Conservation (phyloP, 2,329 filamentous ascomycete species). For the Cercospora zeae-maydis region DNA sequence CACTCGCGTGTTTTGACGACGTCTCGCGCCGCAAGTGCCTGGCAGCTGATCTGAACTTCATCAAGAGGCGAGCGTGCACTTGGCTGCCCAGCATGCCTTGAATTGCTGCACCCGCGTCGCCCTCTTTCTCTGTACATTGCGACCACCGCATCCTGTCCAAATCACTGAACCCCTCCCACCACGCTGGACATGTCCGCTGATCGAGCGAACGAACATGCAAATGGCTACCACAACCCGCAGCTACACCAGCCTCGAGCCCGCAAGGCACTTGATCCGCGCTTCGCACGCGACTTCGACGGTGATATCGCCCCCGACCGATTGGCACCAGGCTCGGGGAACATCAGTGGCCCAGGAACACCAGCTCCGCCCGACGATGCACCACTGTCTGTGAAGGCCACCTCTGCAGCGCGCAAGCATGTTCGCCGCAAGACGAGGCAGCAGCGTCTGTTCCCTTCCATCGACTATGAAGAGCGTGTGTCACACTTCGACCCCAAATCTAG, state of each 20-base stretch:
- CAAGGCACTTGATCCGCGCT: conserved; percentile 25
- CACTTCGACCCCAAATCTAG: conserved; percentile 93
- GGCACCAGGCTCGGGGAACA: conserved; percentile 15
- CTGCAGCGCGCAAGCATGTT: conserved; percentile 75
- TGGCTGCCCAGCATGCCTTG: neutral
- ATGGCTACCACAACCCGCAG: conserved; percentile 14
- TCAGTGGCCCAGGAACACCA: conserved; percentile 60
- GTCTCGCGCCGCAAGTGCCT: neutral
- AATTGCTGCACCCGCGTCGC: neutral
- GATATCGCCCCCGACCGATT: conserved; percentile 13
- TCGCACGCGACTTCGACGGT: conserved; percentile 23
- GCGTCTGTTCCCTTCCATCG: conserved; percentile 85
- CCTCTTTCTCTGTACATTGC: neutral
- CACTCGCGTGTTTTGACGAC: neutral
- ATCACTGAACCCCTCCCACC: neutral
- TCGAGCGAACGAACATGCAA: conserved; percentile 13
- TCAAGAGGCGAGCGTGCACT: neutral
- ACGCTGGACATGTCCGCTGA: conserved; percentile 12
- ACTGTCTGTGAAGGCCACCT: conserved; percentile 84
- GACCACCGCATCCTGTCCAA: neutral
- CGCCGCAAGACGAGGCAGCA: conserved; percentile 62
- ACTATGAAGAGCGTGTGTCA: conserved; percentile 84
- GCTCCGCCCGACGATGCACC: conserved; percentile 81
- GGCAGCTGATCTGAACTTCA: neutral
- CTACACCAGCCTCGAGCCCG: conserved; percentile 26